These are phyloP conservation scores for Rutstroemia sp. DNA, from an alignment of 2,329 filamentous ascomycete species.

Conservation along the genomic window DNA sequence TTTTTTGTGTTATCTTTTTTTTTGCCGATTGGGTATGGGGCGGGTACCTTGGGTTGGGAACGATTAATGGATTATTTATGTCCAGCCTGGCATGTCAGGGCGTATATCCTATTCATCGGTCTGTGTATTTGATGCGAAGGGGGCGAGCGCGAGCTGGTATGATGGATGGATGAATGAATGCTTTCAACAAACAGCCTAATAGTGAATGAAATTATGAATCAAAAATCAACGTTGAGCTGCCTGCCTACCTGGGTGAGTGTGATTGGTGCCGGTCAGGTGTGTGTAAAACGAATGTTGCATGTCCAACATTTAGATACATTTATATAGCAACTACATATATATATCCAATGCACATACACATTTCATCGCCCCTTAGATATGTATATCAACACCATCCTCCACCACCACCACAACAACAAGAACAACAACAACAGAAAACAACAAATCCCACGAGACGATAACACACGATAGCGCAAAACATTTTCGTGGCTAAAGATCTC, in stretches of 20 bases:
- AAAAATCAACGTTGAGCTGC: no score
- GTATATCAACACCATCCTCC: background rate
- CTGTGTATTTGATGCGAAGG: background rate
- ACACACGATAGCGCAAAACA: conserved; percentile 45
- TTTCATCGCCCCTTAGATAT: no score
- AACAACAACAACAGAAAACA: conserved; percentile 10
- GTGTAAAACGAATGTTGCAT: no score
- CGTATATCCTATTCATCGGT: no score
- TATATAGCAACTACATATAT: background rate
- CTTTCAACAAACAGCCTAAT: conserved; percentile 3
- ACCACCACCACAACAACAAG: background rate
- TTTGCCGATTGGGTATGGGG: background rate
- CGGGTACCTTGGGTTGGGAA: background rate
- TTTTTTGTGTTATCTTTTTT: background rate
- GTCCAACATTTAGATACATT: no score
- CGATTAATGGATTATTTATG: conserved; percentile 1
- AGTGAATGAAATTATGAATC: background rate
- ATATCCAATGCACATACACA: background rate
- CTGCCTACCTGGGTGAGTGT: no score
- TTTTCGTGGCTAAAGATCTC: conserved; percentile 37
- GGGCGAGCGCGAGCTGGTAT: background rate
- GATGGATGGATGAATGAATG: background rate
- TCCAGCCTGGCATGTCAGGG: no score
- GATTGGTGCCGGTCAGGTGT: no score
- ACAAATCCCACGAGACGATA: conserved; percentile 26